Base-by-base conservation (phyloP, 2,329 filamentous ascomycete species). In the Verticillium klebahnii region DNA sequence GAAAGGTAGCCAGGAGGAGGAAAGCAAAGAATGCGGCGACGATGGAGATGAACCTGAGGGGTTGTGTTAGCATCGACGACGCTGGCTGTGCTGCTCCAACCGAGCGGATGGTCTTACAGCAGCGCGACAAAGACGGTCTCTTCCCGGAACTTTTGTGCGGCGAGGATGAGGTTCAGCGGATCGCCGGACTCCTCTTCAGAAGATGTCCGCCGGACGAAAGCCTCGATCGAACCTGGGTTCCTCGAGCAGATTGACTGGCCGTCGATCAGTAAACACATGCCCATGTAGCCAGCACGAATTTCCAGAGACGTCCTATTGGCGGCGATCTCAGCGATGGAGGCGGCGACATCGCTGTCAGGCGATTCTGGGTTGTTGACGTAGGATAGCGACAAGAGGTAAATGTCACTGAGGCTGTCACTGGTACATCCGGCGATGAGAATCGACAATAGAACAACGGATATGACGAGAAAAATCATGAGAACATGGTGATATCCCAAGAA, bases 341-440 rank as follows among this genome's bases (percentile, higher is more conserved):
- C 87, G 65, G 92, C 89, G 63, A 95, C 90, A 62, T 90, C 91
- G 64, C 96, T 91, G 69, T 91, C 88, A 68, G 94, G 93, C 31
- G 85, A 81, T 2, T 95, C 91, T 23, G 88, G 87, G 78, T 97
- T 97, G 65, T 85, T 82, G 74, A 96, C 81, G 81, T 97, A 99
- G 85, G 96, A 98, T 71, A 99, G 86, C n/a, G 93, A 97, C 67
- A 99, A 91, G 68, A 99, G 87, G 84, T 97, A 99, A 77, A 99
- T 98, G 73, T 89, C 88, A 31, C 45, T n/a, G 15, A 50, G 59
- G 40, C 56, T 45, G 58, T n/a, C 9, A 17, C 9, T 23, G 50
- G 19, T 34, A 34, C 56, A 63, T 15, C 29, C 14, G 11, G 36
- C 32, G 61, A 37, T 56, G n/a, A 37, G 84, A 92, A 80, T 82